A percentile compares a stretch with the other conserved stretches of the same genome.
Conservation (phyloP, 495 filamentous ascomycete species). For the Clavariopsis aquatica region DNA sequence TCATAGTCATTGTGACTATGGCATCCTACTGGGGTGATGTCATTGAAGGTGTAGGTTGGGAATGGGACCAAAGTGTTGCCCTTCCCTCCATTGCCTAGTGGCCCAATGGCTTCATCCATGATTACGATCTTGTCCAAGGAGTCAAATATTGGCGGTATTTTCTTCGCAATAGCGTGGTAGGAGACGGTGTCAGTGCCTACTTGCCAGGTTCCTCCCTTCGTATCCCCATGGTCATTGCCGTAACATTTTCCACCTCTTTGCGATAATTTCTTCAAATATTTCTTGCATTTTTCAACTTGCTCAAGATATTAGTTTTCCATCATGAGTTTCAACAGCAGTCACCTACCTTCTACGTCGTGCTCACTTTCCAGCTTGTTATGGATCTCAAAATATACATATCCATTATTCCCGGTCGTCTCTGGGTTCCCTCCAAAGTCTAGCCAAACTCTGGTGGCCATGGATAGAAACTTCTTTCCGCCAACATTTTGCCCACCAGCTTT, state of each 20-base stretch:
- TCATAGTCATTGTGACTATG: conserved; percentile 38
- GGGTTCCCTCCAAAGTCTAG: conserved; percentile 11
- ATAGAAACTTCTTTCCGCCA: not conserved
- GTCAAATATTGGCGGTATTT: conserved; percentile 2
- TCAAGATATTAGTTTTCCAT: not conserved
- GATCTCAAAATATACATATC: conserved; percentile 18
- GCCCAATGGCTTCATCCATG: not conserved
- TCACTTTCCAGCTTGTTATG: conserved; percentile 10
- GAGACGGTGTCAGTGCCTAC: conserved; percentile 8
- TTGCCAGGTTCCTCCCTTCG: conserved; percentile 18
- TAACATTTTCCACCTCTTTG: conserved; percentile 4
- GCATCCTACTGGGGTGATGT: conserved; percentile 21
- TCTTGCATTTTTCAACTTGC: conserved; percentile 8
- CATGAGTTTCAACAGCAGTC: not conserved
- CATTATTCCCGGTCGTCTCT: conserved; percentile 9
- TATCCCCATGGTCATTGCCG: conserved; percentile 9
- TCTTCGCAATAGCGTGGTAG: conserved; percentile 22
- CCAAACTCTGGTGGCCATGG: conserved; percentile 16
- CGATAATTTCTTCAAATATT: conserved; percentile 7
- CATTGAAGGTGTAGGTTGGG: conserved; percentile 4
- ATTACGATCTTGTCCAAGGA: conserved; percentile 8
- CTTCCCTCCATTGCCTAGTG: conserved; percentile 9
- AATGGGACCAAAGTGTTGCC: conserved; percentile 10
- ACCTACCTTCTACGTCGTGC: conserved; percentile 12
- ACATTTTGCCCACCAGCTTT: conserved; percentile 6